phyloP scores from a whole-genome alignment of 2,329 filamentous ascomycete species.

The Aspergillus viridinutans region DNA sequence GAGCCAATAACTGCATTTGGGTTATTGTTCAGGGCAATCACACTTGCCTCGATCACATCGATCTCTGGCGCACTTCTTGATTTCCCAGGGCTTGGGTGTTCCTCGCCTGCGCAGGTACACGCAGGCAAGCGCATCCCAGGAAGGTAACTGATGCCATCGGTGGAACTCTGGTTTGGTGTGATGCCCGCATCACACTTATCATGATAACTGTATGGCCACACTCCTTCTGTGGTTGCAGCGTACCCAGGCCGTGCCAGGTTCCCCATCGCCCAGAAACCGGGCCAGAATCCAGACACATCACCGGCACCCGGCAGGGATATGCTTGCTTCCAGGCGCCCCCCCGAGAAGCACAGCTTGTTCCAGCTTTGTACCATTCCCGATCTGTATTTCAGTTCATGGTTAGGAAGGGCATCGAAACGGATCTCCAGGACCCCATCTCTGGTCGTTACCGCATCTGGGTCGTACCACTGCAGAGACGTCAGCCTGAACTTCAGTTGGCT shows the following conservation, averaged over 20 bases:
- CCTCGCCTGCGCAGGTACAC: conserved; percentile 60
- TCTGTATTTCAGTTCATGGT: conserved; percentile 62
- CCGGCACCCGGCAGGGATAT: conserved; percentile 65
- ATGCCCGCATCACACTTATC: conserved; percentile 67
- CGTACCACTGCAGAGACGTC: conserved; percentile 55
- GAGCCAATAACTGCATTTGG: conserved; percentile 51
- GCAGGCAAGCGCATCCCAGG: conserved; percentile 68
- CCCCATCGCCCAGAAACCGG: conserved; percentile 72
- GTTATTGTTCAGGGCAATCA: conserved; percentile 48
- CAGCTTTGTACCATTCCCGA: conserved; percentile 72
- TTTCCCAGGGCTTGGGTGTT: conserved; percentile 62
- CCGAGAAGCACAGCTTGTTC: conserved; percentile 71
- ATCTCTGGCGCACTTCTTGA: conserved; percentile 68
- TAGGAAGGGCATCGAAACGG: conserved; percentile 61
- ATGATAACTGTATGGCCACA: conserved; percentile 71
- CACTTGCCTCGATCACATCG: conserved; percentile 67
- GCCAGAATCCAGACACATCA: conserved; percentile 67
- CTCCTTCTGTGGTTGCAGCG: conserved; percentile 64
- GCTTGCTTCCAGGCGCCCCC: conserved; percentile 65
- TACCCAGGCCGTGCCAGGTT: conserved; percentile 68
- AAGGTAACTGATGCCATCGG: conserved; percentile 62
- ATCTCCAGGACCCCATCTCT: conserved; percentile 60
- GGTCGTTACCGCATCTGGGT: conserved; percentile 63
- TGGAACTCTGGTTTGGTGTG: conserved; percentile 65
- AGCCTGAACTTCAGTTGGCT: not conserved